Base-by-base conservation (phyloP, 306 rosid species). In the Cicer pinnatifidum region DNA sequence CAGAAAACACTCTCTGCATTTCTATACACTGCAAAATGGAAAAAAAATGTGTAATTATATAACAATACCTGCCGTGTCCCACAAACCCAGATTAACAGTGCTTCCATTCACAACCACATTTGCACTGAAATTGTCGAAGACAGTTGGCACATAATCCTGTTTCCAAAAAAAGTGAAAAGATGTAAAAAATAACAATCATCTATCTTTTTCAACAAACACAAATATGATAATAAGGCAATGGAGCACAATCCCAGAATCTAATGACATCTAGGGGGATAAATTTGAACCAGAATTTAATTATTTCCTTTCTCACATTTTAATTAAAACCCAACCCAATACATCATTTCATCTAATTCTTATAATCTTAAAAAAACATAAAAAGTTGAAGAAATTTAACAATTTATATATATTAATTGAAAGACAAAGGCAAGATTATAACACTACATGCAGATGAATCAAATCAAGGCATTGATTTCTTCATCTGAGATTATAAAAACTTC, bases 91-190 rank as follows among this genome's bases (percentile, higher is more conserved):
- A 82, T 94, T 94, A 58, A 94, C 99, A 65, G 99, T 94, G 82
- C 79, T 67, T 71, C 99, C 99, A 82, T 94, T 91, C 77, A 94
- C 99, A 74, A 94, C 99, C 84, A 94, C 99, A 69, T 94, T 94
- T 82, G 97, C 99, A 65, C 97, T 94, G 82, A 94, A 94, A 86
- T 94, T 94, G 96, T 94, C 97, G 9, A 92, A 92, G 75, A 90
- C 96, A 78, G 98, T 92, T 57, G 97, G 97, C 85, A 92, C 97
- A 64, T 90, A 92, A 87, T 92, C 97, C 98, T 92, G 87, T 87
- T 84, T 68, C 37, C 82, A 86, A 80, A 16, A 75, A 81, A 68
- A 78, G 57, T 70, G 70, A 71, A 57, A 71, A 74, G 66, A 63
- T 41, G 9, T n/a, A 63, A 48, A 48, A 73, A 76, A 40, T 35